Percentiles rank a stretch among this genome's conserved stretches.
phyloP scores from a whole-genome alignment of 2,329 filamentous ascomycete species.

The Fusarium sp. region DNA sequence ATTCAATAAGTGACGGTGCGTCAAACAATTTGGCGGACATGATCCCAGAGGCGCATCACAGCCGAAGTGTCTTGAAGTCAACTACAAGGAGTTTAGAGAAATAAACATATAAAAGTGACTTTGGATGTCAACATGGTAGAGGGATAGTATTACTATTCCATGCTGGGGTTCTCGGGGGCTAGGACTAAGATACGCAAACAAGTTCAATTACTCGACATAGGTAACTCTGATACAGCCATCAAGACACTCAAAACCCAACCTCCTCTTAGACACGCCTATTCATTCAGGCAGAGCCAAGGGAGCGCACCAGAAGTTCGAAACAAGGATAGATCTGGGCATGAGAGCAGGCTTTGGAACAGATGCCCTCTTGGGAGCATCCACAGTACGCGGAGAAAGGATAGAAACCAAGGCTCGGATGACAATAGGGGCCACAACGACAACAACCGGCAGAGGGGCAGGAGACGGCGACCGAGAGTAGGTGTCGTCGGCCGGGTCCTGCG shows the following conservation, averaged over 20 bases:
- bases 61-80: no score
- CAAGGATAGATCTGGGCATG: conserved; percentile 11
- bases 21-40: no score
- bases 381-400: conserved; percentile 10
- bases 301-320: conserved; percentile 1
- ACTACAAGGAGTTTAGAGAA: no score
- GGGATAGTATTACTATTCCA: no score
- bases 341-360: conserved; percentile 3
- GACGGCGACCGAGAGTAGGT: conserved; percentile 26
- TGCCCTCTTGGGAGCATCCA: conserved; percentile 8
- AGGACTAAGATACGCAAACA: no score
- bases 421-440: conserved; percentile 22
- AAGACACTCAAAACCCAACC: no score
- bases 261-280: not conserved
- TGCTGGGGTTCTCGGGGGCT: no score
- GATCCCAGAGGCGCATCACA: no score
- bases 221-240: not conserved
- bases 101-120: no score
- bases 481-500: conserved; percentile 29
- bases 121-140: no score
- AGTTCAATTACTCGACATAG: conserved; percentile 1
- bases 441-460: conserved; percentile 2
- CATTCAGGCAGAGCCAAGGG: not conserved
- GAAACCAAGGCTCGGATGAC: conserved; percentile 13
- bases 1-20: no score